Conservation (phyloP, 495 filamentous ascomycete genomes). For the Trichoderma reesei region DNA sequence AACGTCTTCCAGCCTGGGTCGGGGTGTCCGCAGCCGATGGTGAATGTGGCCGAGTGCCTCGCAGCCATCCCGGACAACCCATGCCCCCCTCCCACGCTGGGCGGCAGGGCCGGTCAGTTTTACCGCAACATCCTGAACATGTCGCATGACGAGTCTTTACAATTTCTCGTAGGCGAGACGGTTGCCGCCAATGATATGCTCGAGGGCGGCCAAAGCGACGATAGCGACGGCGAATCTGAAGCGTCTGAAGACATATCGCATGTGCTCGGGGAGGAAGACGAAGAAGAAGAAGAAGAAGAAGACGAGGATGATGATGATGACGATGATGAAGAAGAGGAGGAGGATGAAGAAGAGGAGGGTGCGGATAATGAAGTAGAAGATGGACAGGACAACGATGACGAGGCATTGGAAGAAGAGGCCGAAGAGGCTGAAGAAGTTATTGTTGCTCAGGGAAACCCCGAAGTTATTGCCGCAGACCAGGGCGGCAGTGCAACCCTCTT, state of each 20-base stretch:
- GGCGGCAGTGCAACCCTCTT: not conserved
- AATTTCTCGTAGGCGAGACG: not conserved
- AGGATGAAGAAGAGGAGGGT: not conserved
- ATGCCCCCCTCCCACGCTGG: not conserved
- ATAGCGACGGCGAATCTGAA: conserved; percentile 9
- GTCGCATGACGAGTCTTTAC: not conserved
- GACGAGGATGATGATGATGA: not conserved
- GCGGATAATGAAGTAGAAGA: conserved; percentile 15
- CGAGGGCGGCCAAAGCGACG: not conserved
- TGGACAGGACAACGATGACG: not conserved
- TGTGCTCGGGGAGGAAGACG: not conserved
- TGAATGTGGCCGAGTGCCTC: conserved; percentile 12
- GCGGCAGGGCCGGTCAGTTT: conserved; percentile 2
- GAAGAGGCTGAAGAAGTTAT: not conserved
- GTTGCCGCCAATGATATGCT: not conserved
- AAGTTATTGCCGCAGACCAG: not conserved
- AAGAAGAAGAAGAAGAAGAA: not conserved
- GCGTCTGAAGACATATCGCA: not conserved
- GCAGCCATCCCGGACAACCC: conserved; percentile 7
- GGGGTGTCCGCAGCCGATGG: conserved; percentile 21
- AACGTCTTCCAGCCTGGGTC: not conserved
- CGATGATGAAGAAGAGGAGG: conserved; percentile 15
- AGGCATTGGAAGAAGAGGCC: not conserved
- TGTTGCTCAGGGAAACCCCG: not conserved
- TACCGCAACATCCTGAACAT: not conserved